A percentile compares a stretch with the other conserved stretches of the same genome.
phyloP scores from a whole-genome alignment of 176 grass and related monocot species.

The Triticum monococcum region DNA sequence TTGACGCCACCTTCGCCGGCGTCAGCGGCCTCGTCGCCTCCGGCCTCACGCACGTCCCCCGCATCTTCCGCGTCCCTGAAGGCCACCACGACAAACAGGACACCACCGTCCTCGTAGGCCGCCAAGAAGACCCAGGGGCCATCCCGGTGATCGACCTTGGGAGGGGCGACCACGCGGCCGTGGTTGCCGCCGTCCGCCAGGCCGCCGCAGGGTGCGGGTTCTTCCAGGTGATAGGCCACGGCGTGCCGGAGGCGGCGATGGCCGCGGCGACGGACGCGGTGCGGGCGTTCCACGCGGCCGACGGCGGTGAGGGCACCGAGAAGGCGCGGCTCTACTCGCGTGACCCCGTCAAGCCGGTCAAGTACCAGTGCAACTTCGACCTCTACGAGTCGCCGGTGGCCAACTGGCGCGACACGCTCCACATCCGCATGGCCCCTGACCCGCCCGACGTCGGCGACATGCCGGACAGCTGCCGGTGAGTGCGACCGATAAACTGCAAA shows the following conservation, averaged over 20 bases:
- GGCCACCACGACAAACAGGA: background rate
- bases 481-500: no score
- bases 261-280: background rate
- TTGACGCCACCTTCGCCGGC: constrained; percentile 58
- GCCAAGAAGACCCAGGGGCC: background rate
- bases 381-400: constrained; percentile 41
- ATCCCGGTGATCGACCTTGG: constrained; percentile 48
- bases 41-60: constrained; percentile 32
- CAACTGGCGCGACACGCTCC: constrained; percentile 67
- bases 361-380: constrained; percentile 65
- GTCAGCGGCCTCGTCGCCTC: constrained; percentile 50
- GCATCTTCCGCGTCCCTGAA: constrained; percentile 38
- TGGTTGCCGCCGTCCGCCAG: constrained; percentile 20
- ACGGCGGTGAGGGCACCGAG: constrained; percentile 25
- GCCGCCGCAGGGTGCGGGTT: constrained; percentile 53
- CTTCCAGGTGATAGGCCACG: constrained; percentile 59
- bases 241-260: background rate
- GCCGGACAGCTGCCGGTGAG: constrained; percentile 45
- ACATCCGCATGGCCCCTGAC: constrained; percentile 45
- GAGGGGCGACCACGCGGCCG: background rate
- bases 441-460: constrained; percentile 30
- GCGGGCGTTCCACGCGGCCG: constrained; percentile 43
- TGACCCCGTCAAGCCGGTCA: constrained; percentile 32
- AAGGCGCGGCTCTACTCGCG: constrained; percentile 62
- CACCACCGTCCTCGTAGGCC: no score